Percentiles rank a stretch among this genome's conserved stretches.
These are phyloP conservation scores for Cercospora sesami DNA, from an alignment of 2,329 filamentous ascomycete genomes.

Conservation along the genomic window DNA sequence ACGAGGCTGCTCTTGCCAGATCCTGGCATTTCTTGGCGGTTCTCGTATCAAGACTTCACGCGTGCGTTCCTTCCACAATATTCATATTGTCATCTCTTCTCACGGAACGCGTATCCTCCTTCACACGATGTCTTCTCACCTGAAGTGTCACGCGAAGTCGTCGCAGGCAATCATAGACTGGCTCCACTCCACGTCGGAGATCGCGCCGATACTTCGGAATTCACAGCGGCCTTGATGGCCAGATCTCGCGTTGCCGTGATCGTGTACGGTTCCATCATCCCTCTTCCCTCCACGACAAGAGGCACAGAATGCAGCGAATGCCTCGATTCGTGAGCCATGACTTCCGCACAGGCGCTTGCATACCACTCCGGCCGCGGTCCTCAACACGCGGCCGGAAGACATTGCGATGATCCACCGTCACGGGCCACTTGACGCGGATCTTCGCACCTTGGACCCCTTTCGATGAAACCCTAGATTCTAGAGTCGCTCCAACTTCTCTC, in stretches of 20 bases:
- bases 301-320: neutral
- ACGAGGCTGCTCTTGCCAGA: neutral
- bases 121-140: neutral
- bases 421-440: neutral
- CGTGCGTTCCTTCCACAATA: neutral
- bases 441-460: slow-evolving; percentile 4
- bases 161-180: neutral
- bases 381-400: neutral
- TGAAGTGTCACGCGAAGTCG: neutral
- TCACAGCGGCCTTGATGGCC: neutral
- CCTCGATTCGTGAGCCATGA: neutral
- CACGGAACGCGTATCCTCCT: neutral
- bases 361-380: neutral
- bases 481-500: neutral
- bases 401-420: neutral
- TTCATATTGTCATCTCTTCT: neutral
- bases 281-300: neutral
- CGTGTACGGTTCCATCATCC: neutral
- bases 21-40: neutral
- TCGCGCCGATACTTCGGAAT: neutral
- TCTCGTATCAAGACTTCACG: neutral
- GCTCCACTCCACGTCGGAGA: neutral
- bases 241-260: neutral
- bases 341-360: neutral
- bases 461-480: neutral